A percentile compares a stretch with the other conserved stretches of the same genome.
phyloP scores from a whole-genome alignment of 2,329 filamentous ascomycete genomes.

The Xylaria sp. region DNA sequence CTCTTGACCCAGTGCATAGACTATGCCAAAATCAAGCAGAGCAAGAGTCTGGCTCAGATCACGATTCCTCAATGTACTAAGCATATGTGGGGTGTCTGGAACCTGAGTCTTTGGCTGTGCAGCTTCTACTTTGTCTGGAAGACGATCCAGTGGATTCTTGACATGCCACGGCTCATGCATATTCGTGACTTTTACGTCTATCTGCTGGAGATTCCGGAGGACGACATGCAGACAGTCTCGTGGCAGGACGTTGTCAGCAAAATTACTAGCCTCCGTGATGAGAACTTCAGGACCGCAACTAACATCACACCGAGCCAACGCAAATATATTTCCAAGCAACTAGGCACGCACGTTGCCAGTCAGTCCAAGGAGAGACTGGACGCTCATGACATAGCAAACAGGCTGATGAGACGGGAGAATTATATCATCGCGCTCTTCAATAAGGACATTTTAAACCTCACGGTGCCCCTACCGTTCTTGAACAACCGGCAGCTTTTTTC shows the following conservation, averaged over 20 bases:
- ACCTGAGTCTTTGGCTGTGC: constrained; percentile 75
- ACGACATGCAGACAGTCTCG: constrained; percentile 88
- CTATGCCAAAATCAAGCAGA: constrained; percentile 67
- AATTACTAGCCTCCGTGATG: constrained; percentile 76
- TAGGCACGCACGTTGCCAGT: constrained; percentile 67
- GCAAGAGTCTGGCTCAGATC: constrained; percentile 49
- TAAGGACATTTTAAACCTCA: constrained; percentile 87
- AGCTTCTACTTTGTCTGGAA: constrained; percentile 82
- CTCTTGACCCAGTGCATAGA: constrained; percentile 84
- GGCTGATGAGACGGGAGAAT: constrained; percentile 93
- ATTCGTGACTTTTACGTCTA: constrained; percentile 84
- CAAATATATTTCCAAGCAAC: constrained; percentile 38
- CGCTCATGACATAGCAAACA: constrained; percentile 94
- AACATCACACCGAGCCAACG: constrained; percentile 49
- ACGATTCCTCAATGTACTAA: constrained; percentile 68
- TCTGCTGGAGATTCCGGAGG: constrained; percentile 71
- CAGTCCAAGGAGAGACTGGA: constrained; percentile 93
- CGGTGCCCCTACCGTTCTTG: constrained; percentile 78
- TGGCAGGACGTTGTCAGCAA: constrained; percentile 88
- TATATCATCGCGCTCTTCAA: constrained; percentile 97
- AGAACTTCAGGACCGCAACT: constrained; percentile 73
- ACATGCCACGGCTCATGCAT: constrained; percentile 65
- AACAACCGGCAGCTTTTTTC: constrained; percentile 78
- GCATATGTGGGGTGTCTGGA: constrained; percentile 70
- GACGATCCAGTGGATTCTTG: constrained; percentile 65